Percentiles rank a stretch among this genome's conserved stretches.
phyloP scores from a whole-genome alignment of 179 eudicot species.

The Beta corolliflora region DNA sequence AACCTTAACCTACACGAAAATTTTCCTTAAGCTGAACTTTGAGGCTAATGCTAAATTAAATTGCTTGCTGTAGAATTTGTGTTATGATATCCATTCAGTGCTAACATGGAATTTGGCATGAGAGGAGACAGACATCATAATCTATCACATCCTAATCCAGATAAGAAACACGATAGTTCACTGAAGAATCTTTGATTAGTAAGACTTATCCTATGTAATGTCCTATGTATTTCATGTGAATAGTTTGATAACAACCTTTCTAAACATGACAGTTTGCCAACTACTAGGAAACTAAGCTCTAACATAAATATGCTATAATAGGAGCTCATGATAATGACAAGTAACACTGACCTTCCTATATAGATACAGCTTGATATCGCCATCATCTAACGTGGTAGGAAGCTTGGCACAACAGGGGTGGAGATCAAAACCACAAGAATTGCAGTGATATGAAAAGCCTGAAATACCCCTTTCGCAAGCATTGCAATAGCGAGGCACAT shows the following conservation, averaged over 20 bases:
- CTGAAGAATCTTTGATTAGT: no score
- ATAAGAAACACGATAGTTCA: no score
- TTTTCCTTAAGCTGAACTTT: no score
- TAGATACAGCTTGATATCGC: constrained; percentile 56
- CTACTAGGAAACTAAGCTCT: not conserved
- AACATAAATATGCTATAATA: not conserved
- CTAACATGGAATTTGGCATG: no score
- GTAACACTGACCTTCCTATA: constrained; percentile 52
- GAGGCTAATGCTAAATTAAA: no score
- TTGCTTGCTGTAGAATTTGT: no score
- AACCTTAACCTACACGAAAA: no score
- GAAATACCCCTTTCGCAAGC: constrained; percentile 71
- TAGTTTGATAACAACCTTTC: not conserved
- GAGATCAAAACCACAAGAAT: constrained; percentile 56
- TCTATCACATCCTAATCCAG: no score
- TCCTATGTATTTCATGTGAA: not conserved
- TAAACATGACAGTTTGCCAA: not conserved
- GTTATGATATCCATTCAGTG: no score
- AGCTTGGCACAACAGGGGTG: constrained; percentile 71
- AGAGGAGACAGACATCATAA: no score
- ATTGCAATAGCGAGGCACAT: constrained; percentile 69
- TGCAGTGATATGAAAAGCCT: constrained; percentile 77
- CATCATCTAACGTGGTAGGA: constrained; percentile 58
- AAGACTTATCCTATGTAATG: no score
- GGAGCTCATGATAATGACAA: not conserved